These are phyloP conservation scores for Schizochytrium sp. DNA, from an alignment of 108 stramenopile genomes.

Conservation along the genomic window DNA sequence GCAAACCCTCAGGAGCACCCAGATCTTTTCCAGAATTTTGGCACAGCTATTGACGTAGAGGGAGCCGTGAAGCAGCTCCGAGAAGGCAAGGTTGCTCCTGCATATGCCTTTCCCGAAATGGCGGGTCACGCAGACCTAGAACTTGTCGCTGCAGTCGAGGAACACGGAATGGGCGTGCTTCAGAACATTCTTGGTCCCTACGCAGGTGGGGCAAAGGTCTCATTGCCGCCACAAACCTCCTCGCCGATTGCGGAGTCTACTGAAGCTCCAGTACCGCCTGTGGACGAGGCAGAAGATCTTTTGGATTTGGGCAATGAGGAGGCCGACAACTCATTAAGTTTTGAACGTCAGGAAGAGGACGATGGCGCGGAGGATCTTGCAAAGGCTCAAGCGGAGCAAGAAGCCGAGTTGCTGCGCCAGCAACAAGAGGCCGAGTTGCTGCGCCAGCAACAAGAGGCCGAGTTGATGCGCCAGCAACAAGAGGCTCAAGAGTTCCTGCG, in stretches of 20 bases:
- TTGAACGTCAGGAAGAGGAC: neutral
- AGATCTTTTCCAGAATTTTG: conserved; percentile 88
- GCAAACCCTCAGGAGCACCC: conserved; percentile 86
- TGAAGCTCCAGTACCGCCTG: too few species aligned
- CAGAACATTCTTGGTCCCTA: neutral
- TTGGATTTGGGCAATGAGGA: neutral
- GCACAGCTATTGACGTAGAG: conserved; percentile 91
- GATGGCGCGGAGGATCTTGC: neutral
- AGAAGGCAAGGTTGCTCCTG: conserved; percentile 43
- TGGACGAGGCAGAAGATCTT: too few species aligned
- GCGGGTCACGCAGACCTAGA: neutral
- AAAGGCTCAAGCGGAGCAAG: neutral
- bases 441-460: conserved; percentile 23
- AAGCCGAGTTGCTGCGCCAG: neutral
- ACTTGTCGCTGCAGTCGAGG: neutral
- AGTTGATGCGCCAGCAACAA: conserved; percentile 12
- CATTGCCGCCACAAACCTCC: neutral
- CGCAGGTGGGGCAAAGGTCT: neutral
- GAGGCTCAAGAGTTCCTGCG: neutral
- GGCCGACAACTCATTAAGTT: neutral
- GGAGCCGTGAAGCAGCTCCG: conserved; percentile 53
- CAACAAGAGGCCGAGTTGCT: neutral
- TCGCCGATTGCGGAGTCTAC: neutral
- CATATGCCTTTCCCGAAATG: conserved; percentile 25
- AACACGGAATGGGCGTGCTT: conserved; percentile 24